These are phyloP conservation scores for Ogataea minuta DNA, from an alignment of 805 yeast species.

Conservation along the genomic window DNA sequence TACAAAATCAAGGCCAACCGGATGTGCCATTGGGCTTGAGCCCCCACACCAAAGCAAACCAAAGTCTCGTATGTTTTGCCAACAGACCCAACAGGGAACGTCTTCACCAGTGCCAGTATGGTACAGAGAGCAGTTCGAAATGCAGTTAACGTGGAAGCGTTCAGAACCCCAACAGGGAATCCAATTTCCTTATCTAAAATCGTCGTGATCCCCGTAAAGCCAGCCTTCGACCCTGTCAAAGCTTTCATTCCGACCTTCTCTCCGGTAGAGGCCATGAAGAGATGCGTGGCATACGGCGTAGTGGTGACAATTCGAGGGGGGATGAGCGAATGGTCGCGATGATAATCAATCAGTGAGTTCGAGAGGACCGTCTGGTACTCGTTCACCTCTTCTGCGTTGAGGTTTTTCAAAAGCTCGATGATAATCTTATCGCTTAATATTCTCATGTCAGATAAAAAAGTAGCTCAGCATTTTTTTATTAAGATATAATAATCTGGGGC, in stretches of 20 bases:
- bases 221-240: slow-evolving; percentile 53
- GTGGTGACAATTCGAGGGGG: slow-evolving; percentile 54
- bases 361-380: slow-evolving; percentile 38
- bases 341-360: slow-evolving; percentile 40
- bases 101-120: slow-evolving; percentile 43
- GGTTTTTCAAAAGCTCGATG: slow-evolving; percentile 26
- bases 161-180: slow-evolving; percentile 48
- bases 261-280: slow-evolving; percentile 67
- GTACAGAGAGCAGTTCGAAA: slow-evolving; percentile 65
- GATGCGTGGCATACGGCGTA: slow-evolving; percentile 43
- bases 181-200: slow-evolving; percentile 53
- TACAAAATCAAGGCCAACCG: slow-evolving; percentile 42
- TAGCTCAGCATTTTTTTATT: slow-evolving; percentile 10
- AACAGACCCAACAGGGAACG: slow-evolving; percentile 27
- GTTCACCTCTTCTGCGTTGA: slow-evolving; percentile 30
- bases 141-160: slow-evolving; percentile 60
- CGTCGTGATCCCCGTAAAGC: slow-evolving; percentile 57
- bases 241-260: slow-evolving; percentile 58
- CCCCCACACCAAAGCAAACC: slow-evolving; percentile 58
- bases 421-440: slow-evolving; percentile 35
- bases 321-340: slow-evolving; percentile 42
- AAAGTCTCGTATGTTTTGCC: slow-evolving; percentile 28
- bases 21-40: slow-evolving; percentile 65
- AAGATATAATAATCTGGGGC: slow-evolving; percentile 46
- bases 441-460: slow-evolving; percentile 28